These are phyloP conservation scores for Boechera stricta DNA, from an alignment of 345 rosid species.

Conservation along the genomic window DNA sequence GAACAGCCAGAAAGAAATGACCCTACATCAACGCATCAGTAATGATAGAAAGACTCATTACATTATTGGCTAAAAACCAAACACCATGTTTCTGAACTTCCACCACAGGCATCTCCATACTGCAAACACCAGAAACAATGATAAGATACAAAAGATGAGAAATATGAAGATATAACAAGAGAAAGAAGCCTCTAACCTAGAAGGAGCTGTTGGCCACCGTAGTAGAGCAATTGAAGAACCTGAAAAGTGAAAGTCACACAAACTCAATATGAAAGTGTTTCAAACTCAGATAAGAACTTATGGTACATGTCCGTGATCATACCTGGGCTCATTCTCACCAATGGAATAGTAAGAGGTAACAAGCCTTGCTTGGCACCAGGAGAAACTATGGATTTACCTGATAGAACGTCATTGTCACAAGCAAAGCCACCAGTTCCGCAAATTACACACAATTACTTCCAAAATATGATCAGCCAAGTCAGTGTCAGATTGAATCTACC, in stretches of 20 bases:
- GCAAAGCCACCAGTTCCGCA: slow-evolving; percentile 10
- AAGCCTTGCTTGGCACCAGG: slow-evolving; percentile 79
- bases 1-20: slow-evolving; percentile 12
- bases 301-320: slow-evolving; percentile 7
- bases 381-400: slow-evolving; percentile 74
- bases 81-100: slow-evolving; percentile 77
- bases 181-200: slow-evolving; percentile 54
- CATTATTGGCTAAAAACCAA: slow-evolving; percentile 86
- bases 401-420: background rate
- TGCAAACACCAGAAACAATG: slow-evolving; percentile 42
- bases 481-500: slow-evolving; percentile 48
- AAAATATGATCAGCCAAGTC: background rate
- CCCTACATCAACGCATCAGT: background rate
- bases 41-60: slow-evolving; percentile 38
- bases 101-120: slow-evolving; percentile 94
- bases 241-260: slow-evolving; percentile 36
- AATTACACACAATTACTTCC: background rate
- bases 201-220: slow-evolving; percentile 90
- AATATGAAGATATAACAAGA: background rate
- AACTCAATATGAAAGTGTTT: background rate
- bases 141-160: slow-evolving; percentile 20
- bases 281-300: slow-evolving; percentile 3
- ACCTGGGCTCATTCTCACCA: slow-evolving; percentile 66
- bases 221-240: slow-evolving; percentile 74
- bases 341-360: slow-evolving; percentile 76